phyloP scores from a whole-genome alignment of 192 early-diverging fungal species.

The Diversispora epigaea region DNA sequence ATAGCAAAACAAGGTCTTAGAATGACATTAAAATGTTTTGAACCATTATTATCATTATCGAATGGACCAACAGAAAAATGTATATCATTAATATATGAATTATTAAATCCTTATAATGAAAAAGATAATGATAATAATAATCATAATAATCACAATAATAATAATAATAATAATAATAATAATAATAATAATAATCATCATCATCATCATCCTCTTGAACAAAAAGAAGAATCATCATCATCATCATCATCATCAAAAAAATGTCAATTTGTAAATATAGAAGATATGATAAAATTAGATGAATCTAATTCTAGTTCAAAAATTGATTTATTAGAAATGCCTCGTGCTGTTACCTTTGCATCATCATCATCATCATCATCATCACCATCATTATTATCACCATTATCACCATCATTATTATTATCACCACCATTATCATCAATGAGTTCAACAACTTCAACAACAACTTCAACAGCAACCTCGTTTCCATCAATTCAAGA shows the following conservation, averaged over 20 bases:
- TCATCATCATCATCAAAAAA: too few species aligned
- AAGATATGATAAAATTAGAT: not conserved
- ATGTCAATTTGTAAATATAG: too few species aligned
- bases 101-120: conserved; percentile 6
- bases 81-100: not conserved
- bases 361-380: not conserved
- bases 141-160: too few species aligned
- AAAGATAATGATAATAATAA: conserved; percentile 2
- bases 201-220: not conserved
- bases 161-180: not conserved
- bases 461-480: too few species aligned
- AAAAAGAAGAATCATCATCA: too few species aligned
- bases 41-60: conserved; percentile 1
- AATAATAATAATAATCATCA: not conserved
- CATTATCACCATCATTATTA: not conserved
- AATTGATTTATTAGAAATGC: not conserved
- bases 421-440: not conserved
- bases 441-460: not conserved
- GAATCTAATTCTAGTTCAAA: not conserved
- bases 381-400: not conserved
- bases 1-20: conserved; percentile 33
- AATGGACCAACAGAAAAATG: not conserved
- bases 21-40: conserved; percentile 31
- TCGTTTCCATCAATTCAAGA: too few species aligned
- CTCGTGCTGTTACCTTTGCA: not conserved